Evolutionary conservation across 441 rosid genomes (phyloP), one percentile per base, ranked within the genome.

Genomic region (Theobroma grandiflorum): DNA sequence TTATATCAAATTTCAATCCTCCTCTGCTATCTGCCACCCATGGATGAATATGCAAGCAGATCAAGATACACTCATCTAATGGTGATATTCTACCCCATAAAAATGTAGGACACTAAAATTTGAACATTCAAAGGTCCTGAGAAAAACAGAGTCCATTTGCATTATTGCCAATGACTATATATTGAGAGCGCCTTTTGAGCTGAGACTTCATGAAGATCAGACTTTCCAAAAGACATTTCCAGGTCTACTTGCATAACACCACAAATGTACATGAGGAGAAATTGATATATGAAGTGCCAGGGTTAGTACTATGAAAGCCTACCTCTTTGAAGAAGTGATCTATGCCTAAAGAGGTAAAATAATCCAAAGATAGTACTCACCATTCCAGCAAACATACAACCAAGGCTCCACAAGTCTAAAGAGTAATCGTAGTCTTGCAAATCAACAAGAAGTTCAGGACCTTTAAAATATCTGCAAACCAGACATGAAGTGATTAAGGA

Each of bases 321-420:
- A 79, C 40, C 63, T 14, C 37, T 68, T 20, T 47, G 8, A 67
- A 7, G 49, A 38, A 53, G 43, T 20, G 38, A 63, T 26, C 42
- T 33, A 40, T 47, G 79, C 66, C 65, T 68, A 47, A 69, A 55
- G 67, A 20, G 47, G 12, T 68, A 45, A 72, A 75, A 22, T 45
- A 49, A 40, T 9, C 38, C 49, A 7, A 70, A 33, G 40, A 33
- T 47, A 50, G 47, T 8, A 45, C 93, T 90, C 47, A 93, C 99
- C 99, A 96, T 96, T 86, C 98, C 98, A 82, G 99, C 99, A 87
- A 95, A 91, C 99, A 96, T 96, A 83, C 99, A 96, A 79, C 99
- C 98, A 72, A 95, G 98, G 87, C 98, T 96, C 99, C 99, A 96
- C 83, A 96, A 83, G 86, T 96, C 99, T 75, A 96, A 86, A 58